Evolutionary conservation across 192 early-diverging fungal genomes (phyloP).

Genomic region (Dissophora globulifera): DNA sequence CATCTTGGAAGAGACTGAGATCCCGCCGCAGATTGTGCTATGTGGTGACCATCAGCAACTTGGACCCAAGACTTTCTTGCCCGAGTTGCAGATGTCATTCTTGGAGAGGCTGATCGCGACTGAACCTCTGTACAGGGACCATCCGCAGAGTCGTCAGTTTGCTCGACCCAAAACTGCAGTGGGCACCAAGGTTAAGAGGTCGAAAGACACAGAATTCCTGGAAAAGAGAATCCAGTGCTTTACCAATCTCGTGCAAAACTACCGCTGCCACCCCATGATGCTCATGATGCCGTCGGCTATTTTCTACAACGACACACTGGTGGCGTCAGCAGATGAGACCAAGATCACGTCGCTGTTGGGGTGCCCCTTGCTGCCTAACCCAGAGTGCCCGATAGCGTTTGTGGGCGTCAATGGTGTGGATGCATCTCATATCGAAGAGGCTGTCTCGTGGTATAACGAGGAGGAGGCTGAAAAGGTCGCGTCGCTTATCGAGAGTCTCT

Average conservation of each 20-base stretch:
- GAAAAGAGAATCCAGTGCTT: slow-evolving; percentile 54
- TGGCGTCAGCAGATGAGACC: slow-evolving; percentile 42
- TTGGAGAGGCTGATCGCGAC: slow-evolving; percentile 60
- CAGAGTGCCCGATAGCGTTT: slow-evolving; percentile 60
- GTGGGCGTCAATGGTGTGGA: slow-evolving; percentile 62
- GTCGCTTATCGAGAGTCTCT: slow-evolving; percentile 47
- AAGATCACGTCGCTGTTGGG: slow-evolving; percentile 53
- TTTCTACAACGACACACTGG: slow-evolving; percentile 60
- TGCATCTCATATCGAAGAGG: slow-evolving; percentile 40
- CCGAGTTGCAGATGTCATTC: slow-evolving; percentile 52
- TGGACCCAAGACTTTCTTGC: slow-evolving; percentile 56
- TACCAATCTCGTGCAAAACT: slow-evolving; percentile 60
- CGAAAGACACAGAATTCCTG: slow-evolving; percentile 26
- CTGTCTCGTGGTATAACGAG: slow-evolving; percentile 63
- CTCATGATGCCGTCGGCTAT: slow-evolving; percentile 61
- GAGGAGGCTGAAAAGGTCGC: slow-evolving; percentile 57
- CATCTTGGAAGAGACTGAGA: slow-evolving; percentile 42
- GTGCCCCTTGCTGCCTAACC: slow-evolving; percentile 52
- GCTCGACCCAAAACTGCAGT: slow-evolving; percentile 17
- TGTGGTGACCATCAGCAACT: slow-evolving; percentile 67
- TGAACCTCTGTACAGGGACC: slow-evolving; percentile 54
- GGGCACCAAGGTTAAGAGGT: not conserved
- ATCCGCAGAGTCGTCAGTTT: slow-evolving; percentile 49
- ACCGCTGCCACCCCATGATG: slow-evolving; percentile 62
- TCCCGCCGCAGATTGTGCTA: slow-evolving; percentile 57